Percentiles rank a stretch among this genome's conserved stretches.
Conservation (phyloP, 495 filamentous ascomycete species). For the Aspergillus campestris region DNA sequence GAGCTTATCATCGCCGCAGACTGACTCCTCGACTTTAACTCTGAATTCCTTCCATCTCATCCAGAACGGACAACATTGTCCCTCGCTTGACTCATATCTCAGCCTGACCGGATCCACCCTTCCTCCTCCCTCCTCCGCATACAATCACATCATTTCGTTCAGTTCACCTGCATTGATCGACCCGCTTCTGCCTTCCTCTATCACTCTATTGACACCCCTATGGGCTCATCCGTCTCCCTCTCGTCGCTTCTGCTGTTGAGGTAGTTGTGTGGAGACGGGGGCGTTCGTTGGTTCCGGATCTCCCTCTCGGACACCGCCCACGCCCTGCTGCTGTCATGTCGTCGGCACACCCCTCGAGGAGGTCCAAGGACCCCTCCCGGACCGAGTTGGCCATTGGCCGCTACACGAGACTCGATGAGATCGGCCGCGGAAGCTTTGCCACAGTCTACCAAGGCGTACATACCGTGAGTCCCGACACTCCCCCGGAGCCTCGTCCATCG, state of each 20-base stretch:
- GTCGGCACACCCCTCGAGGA: conserved; percentile 31
- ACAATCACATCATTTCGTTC: neutral
- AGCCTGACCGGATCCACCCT: neutral
- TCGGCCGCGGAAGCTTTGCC: conserved; percentile 93
- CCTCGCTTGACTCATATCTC: no score
- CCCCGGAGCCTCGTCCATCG: neutral
- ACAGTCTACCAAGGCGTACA: conserved; percentile 83
- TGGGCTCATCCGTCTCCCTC: conserved; percentile 20
- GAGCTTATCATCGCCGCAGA: no score
- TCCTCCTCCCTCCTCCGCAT: conserved; percentile 5
- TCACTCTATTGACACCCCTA: conserved; percentile 17
- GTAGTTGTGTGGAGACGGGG: conserved; percentile 35
- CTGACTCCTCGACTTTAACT: no score
- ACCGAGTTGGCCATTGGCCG: conserved; percentile 63
- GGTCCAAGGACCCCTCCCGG: conserved; percentile 33
- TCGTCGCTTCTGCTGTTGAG: conserved; percentile 23
- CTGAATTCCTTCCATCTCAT: neutral
- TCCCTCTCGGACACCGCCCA: conserved; percentile 3
- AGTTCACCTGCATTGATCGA: no score
- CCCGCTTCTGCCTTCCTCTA: no score
- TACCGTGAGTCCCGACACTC: conserved; percentile 56
- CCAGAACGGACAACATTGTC: no score
- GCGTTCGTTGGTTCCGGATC: conserved; percentile 13
- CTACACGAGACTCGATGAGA: conserved; percentile 72
- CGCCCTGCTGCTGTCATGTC: conserved; percentile 26